Conservation (phyloP, 805 yeast genomes). For the Zygosaccharomyces lentus region DNA sequence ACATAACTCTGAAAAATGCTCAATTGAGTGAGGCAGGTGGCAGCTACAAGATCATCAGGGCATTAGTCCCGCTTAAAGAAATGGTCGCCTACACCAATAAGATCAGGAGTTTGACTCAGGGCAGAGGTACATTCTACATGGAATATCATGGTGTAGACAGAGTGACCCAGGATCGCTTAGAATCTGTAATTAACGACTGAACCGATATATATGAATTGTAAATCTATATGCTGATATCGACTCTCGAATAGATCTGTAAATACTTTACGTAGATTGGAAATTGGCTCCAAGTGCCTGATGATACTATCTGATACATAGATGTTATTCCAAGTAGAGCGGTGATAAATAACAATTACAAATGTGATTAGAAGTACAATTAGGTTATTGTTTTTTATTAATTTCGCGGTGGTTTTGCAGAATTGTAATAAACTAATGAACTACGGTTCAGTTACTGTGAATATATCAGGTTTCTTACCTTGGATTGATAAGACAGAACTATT, state of each 20-base stretch:
- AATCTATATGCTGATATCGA: not conserved
- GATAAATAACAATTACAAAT: too few relatives aligned
- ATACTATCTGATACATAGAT: too few relatives aligned
- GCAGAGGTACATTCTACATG: constrained; percentile 83
- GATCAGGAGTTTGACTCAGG: constrained; percentile 81
- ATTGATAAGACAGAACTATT: too few relatives aligned
- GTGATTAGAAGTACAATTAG: too few relatives aligned
- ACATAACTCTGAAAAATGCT: constrained; percentile 44
- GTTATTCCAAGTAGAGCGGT: too few relatives aligned
- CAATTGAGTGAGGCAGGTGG: constrained; percentile 15
- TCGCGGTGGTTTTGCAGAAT: too few relatives aligned
- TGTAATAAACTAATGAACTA: too few relatives aligned
- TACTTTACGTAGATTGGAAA: too few relatives aligned
- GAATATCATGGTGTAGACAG: constrained; percentile 67
- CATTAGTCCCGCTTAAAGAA: constrained; percentile 78
- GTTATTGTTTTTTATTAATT: too few relatives aligned
- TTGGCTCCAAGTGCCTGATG: too few relatives aligned
- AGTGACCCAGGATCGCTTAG: constrained; percentile 50
- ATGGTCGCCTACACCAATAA: constrained; percentile 85
- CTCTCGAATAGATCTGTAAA: not conserved
- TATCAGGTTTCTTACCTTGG: too few relatives aligned
- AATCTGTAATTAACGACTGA: constrained; percentile 27
- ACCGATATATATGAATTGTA: not conserved
- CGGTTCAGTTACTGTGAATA: too few relatives aligned
- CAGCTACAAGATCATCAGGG: constrained; percentile 52